A percentile compares a stretch with the other conserved stretches of the same genome.
These are phyloP conservation scores for Sindora glabra DNA, from an alignment of 306 rosid species.

Conservation along the genomic window DNA sequence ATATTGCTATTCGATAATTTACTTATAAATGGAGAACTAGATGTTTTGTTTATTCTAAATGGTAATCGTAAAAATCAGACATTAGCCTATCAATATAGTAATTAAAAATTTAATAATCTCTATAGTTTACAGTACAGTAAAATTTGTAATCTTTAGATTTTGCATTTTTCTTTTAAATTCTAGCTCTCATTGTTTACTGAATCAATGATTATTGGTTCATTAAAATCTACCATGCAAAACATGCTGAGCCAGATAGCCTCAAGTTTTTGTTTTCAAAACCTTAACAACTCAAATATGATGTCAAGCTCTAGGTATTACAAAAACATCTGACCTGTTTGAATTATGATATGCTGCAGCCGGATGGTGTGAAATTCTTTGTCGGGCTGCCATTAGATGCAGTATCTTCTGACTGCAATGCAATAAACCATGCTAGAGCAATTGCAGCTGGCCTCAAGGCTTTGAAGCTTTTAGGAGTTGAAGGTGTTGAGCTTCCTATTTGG, in stretches of 20 bases:
- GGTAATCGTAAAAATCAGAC: too few relatives aligned
- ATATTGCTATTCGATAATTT: too few relatives aligned
- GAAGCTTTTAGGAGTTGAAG: constrained; percentile 52
- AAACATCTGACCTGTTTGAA: neutral
- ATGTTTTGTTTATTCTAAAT: too few relatives aligned
- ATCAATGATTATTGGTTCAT: neutral
- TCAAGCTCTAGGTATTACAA: neutral
- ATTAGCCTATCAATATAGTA: too few relatives aligned
- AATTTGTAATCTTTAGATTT: too few relatives aligned
- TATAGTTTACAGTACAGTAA: too few relatives aligned
- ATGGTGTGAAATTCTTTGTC: constrained; percentile 32
- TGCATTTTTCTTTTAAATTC: too few relatives aligned
- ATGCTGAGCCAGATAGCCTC: neutral
- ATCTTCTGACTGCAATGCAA: constrained; percentile 27
- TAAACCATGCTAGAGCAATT: constrained; percentile 46
- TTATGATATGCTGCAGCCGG: constrained; percentile 9
- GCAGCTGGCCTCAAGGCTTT: constrained; percentile 46
- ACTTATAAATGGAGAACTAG: too few relatives aligned
- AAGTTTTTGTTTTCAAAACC: neutral
- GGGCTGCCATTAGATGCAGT: constrained; percentile 48
- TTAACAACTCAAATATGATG: too few relatives aligned
- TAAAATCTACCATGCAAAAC: neutral
- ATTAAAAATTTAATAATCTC: too few relatives aligned
- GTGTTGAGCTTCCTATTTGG: constrained; percentile 60
- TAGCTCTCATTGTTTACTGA: neutral